Evolutionary conservation across 768 basidiomycete species (phyloP), one percentile per base, ranked within the genome.

Genomic region (Naganishia onofrii): DNA sequence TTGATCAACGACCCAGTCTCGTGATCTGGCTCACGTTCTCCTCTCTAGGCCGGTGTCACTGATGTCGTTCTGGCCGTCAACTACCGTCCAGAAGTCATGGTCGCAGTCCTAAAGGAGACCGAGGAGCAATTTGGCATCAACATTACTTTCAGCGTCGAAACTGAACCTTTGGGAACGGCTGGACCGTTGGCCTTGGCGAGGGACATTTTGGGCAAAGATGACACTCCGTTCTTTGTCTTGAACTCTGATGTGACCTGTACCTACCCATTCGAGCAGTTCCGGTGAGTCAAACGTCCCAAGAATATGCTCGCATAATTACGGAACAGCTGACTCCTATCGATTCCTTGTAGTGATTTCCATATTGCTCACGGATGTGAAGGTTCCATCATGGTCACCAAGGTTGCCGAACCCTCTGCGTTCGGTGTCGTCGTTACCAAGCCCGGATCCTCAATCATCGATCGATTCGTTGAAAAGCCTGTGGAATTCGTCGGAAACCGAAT

Each of bases 191-290:
- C 83, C 31, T 81, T 84, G 66, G 83, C 83, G 12, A 75, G 81
- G 21, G 82, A 83, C 46, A 80, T 83, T 70, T 79, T 84, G 58
- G 83, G 81, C 76, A 83, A 83, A 75, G 83, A 84, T 74, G 82
- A 83, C 72, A 79, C 81, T 15, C 83, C 83, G n/a, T 84, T 84
- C 83, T 84, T 84, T 73, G 83, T 84, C 56, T 81, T 84, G 75
- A 84, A 84, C 81, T 83, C 83, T 21, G 83, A 84, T 71, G 83
- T 84, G 53, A 84, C 82, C 72, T 84, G 83, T 78, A 77, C 83
- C 42, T 84, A 84, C 76, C 83, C 83, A 54, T 84, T 84, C 74
- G 82, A 82, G 73, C 79, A 79, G n/a, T 81, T 84, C 76, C 79
- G 81, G 60, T 63, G 17, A 21, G 60, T 63, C 76, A 77, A 63